Conservation (phyloP, 75 land plant genomes). For the Chamaecyparis obtusa region DNA sequence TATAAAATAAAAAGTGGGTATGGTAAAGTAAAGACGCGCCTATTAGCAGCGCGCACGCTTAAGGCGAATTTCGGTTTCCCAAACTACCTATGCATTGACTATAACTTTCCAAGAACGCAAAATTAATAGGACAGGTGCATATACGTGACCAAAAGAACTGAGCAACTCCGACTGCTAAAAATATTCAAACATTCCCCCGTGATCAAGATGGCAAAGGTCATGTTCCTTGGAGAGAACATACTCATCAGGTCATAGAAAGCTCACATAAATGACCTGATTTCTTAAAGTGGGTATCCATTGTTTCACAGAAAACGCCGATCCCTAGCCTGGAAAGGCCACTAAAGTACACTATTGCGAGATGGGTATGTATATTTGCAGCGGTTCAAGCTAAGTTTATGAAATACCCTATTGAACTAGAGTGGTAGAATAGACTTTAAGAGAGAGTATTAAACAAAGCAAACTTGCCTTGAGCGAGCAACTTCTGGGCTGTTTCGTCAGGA, state of each 20-base stretch:
- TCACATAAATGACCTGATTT: neutral
- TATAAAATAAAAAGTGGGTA: neutral
- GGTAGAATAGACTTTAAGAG: neutral
- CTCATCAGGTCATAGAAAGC: neutral
- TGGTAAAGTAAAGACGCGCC: neutral
- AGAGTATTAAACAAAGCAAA: neutral
- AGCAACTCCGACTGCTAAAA: neutral
- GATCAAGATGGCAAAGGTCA: neutral
- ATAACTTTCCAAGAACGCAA: neutral
- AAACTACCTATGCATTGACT: neutral
- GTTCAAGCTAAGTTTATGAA: neutral
- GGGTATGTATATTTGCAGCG: neutral
- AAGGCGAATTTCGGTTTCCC: no score
- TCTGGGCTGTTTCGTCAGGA: constrained; percentile 80
- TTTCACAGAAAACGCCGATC: neutral
- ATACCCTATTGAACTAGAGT: neutral
- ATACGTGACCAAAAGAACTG: neutral
- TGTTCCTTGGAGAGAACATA: neutral
- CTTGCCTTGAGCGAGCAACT: constrained; percentile 72
- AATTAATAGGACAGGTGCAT: neutral
- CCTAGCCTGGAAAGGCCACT: neutral
- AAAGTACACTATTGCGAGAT: neutral
- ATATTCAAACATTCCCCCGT: neutral
- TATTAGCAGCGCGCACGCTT: neutral
- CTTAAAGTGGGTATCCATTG: neutral